Conservation (phyloP, 257 asterid genomes). For the Eucommia ulmoides region DNA sequence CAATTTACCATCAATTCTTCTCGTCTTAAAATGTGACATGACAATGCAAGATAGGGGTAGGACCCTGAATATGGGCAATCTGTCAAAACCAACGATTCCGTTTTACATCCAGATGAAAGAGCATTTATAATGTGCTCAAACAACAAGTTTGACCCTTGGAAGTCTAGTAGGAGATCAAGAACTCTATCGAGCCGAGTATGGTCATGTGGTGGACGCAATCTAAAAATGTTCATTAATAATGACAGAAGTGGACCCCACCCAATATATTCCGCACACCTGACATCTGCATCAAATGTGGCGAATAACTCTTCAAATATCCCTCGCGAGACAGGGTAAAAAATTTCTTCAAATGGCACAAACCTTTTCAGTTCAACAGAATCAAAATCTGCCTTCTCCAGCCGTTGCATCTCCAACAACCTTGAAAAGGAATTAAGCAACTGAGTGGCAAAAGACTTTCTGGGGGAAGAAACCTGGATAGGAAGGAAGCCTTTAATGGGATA, state of each 20-base stretch:
- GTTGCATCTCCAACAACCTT: slow-evolving; percentile 63
- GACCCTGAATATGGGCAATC: slow-evolving; percentile 93
- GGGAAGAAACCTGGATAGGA: slow-evolving; percentile 75
- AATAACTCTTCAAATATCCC: slow-evolving; percentile 65
- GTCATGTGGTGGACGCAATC: slow-evolving; percentile 73
- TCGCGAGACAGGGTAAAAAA: slow-evolving; percentile 52
- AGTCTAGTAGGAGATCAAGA: slow-evolving; percentile 62
- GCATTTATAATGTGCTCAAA: slow-evolving; percentile 56
- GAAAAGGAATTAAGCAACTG: slow-evolving; percentile 58
- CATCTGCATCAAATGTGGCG: slow-evolving; percentile 32
- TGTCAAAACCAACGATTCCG: slow-evolving; percentile 54
- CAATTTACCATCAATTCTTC: slow-evolving; percentile 73
- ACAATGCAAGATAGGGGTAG: slow-evolving; percentile 71
- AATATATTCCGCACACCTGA: slow-evolving; percentile 43
- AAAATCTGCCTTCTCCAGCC: slow-evolving; percentile 35
- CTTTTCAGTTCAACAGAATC: slow-evolving; percentile 72
- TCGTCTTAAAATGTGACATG: slow-evolving; percentile 73
- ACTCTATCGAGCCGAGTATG: slow-evolving; percentile 54
- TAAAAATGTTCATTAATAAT: slow-evolving; percentile 58
- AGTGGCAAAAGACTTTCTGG: slow-evolving; percentile 25
- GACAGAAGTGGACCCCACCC: slow-evolving; percentile 72
- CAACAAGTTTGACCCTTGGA: slow-evolving; percentile 44
- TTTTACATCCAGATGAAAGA: slow-evolving; percentile 71
- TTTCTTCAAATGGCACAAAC: slow-evolving; percentile 63
- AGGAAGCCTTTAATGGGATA: slow-evolving; percentile 68